These are phyloP conservation scores for Annulohypoxylon maeteangense DNA, from an alignment of 495 filamentous ascomycete genomes.

Conservation along the genomic window DNA sequence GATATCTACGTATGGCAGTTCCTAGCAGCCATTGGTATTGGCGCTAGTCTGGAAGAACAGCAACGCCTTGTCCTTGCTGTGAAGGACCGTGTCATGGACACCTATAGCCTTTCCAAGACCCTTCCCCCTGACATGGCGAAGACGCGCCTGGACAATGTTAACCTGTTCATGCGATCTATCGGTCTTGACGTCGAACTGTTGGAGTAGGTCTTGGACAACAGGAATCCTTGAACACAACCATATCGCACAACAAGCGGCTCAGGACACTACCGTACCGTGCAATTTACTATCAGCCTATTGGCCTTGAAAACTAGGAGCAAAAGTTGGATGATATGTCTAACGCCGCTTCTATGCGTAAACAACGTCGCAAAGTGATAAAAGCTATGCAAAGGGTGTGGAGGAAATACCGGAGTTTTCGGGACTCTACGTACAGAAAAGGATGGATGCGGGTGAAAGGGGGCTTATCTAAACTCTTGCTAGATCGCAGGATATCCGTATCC, in stretches of 20 bases:
- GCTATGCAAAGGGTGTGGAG: neutral
- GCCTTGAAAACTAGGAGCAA: constrained; percentile 2
- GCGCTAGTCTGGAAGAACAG: constrained; percentile 91
- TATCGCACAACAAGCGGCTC: neutral
- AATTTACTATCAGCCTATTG: neutral
- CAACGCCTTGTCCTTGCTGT: constrained; percentile 93
- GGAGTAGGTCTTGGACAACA: constrained; percentile 49
- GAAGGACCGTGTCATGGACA: constrained; percentile 99
- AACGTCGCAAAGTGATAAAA: neutral
- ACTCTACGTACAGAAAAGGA: constrained; percentile 6
- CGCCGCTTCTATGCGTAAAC: neutral
- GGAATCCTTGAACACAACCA: constrained; percentile 53
- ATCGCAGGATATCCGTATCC: constrained; percentile 34
- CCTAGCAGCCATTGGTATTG: constrained; percentile 91
- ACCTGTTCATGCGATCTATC: constrained; percentile 98
- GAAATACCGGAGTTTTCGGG: neutral
- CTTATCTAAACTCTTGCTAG: constrained; percentile 32
- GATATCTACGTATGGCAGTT: constrained; percentile 99
- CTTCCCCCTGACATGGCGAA: constrained; percentile 85
- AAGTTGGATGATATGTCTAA: constrained; percentile 7
- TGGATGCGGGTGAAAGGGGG: constrained; percentile 6
- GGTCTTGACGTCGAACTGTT: constrained; percentile 96
- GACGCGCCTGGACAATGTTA: constrained; percentile 87
- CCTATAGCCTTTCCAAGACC: constrained; percentile 84
- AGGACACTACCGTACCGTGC: neutral